Evolutionary conservation across 768 basidiomycete species (phyloP).

Genomic region (Galerina marginata): DNA sequence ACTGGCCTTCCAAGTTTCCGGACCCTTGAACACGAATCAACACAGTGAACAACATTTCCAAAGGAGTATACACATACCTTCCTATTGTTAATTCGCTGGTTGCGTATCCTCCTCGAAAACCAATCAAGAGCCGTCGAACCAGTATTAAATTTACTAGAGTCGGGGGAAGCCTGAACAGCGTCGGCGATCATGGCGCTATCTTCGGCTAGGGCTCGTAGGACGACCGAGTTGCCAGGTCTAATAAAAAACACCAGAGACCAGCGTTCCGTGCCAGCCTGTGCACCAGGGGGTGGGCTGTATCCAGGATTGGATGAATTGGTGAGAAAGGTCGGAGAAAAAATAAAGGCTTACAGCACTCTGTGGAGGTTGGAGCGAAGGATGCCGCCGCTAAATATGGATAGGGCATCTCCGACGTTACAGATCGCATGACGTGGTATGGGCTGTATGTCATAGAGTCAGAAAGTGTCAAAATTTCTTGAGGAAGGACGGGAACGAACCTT

Average conservation of each 20-base stretch:
- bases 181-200: conserved; percentile 55
- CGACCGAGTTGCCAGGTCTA: conserved; percentile 57
- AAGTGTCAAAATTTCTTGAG: not conserved
- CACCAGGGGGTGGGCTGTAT: conserved; percentile 59
- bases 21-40: conserved; percentile 34
- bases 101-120: conserved; percentile 48
- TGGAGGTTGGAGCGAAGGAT: conserved; percentile 72
- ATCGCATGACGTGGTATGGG: conserved; percentile 62
- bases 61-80: conserved; percentile 30
- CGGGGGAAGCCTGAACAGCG: conserved; percentile 44
- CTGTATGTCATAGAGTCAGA: conserved; percentile 28
- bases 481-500: conserved; percentile 41
- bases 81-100: conserved; percentile 51
- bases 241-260: conserved; percentile 77
- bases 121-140: conserved; percentile 45
- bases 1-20: conserved; percentile 52
- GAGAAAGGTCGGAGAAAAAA: not conserved
- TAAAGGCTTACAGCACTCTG: conserved; percentile 64
- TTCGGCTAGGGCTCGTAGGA: conserved; percentile 56
- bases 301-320: not conserved
- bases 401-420: conserved; percentile 68
- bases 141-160: conserved; percentile 38
- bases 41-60: not conserved
- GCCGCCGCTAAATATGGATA: conserved; percentile 66
- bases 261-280: conserved; percentile 55